Evolutionary conservation across 352 stramenopile species (phyloP).

Genomic region (Phytopythium vexans): DNA sequence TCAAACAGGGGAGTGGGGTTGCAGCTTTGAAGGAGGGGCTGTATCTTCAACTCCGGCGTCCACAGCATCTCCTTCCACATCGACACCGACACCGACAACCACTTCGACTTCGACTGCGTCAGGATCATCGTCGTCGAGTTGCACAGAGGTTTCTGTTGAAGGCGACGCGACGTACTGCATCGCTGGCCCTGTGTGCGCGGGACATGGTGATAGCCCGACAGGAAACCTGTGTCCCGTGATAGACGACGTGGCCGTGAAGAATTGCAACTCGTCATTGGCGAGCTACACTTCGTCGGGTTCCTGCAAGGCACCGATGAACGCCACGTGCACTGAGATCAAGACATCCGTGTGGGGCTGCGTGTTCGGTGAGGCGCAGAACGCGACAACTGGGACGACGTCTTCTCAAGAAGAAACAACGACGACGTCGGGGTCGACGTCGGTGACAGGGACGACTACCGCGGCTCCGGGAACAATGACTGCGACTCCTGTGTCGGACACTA

Average conservation of each 20-base stretch:
- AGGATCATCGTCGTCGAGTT: slow-evolving; percentile 21
- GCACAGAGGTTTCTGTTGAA: slow-evolving; percentile 64
- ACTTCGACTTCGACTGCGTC: slow-evolving; percentile 14
- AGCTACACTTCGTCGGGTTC: slow-evolving; percentile 45
- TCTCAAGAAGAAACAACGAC: neutral
- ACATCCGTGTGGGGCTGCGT: slow-evolving; percentile 71
- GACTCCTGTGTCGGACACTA: neutral
- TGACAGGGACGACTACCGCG: neutral
- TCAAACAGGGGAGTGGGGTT: too few species aligned
- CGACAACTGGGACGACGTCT: neutral
- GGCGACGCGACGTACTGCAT: slow-evolving; percentile 76
- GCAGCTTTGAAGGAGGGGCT: neutral
- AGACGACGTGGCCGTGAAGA: slow-evolving; percentile 47
- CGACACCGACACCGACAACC: slow-evolving; percentile 8
- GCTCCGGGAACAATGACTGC: neutral
- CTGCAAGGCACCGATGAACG: slow-evolving; percentile 53
- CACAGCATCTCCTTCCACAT: slow-evolving; percentile 10
- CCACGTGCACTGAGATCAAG: slow-evolving; percentile 52
- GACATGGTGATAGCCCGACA: slow-evolving; percentile 29
- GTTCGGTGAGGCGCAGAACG: slow-evolving; percentile 15
- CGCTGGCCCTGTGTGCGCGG: slow-evolving; percentile 54
- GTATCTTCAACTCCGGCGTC: slow-evolving; percentile 12
- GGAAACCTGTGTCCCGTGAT: slow-evolving; percentile 52
- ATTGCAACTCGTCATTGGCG: slow-evolving; percentile 51
- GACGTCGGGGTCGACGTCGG: neutral